Evolutionary conservation across 129 eudicot species (phyloP).

Genomic region (sunflower (Helianthus annuus)): DNA sequence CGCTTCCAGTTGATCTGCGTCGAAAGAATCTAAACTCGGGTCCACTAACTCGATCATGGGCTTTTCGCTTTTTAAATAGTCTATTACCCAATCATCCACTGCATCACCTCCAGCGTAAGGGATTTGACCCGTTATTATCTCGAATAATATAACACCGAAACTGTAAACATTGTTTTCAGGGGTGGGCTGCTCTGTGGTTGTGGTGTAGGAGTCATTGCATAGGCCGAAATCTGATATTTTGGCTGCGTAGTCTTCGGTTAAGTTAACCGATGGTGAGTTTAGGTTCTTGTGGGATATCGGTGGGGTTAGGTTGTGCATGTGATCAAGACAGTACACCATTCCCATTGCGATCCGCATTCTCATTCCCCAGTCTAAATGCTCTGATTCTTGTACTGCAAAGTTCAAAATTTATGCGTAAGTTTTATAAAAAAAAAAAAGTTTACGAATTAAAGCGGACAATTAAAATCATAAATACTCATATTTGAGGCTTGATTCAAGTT

Average conservation of each 20-base stretch:
- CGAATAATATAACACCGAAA: conserved; percentile 74
- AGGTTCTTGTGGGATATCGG: conserved; percentile 66
- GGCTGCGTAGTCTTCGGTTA: conserved; percentile 95
- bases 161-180: conserved; percentile 70
- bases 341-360: conserved; percentile 88
- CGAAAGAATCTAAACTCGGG: conserved; percentile 55
- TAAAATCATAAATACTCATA: not conserved
- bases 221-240: conserved; percentile 77
- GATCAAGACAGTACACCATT: conserved; percentile 83
- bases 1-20: conserved; percentile 56
- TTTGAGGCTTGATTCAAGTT: too few species aligned
- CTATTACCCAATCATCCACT: conserved; percentile 76
- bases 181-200: conserved; percentile 33
- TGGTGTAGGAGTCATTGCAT: conserved; percentile 44
- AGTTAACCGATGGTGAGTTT: conserved; percentile 60
- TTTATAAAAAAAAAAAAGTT: not conserved
- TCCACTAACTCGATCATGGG: conserved; percentile 62
- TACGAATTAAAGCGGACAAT: not conserved
- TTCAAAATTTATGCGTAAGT: conserved; percentile 4
- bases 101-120: conserved; percentile 60
- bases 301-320: conserved; percentile 84
- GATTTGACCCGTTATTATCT: conserved; percentile 68
- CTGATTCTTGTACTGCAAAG: conserved; percentile 85
- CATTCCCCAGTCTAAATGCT: conserved; percentile 85
- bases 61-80: conserved; percentile 48